These are phyloP conservation scores for Plasmodium vivax DNA, from an alignment of 169 alveolate genomes.

Conservation along the genomic window DNA sequence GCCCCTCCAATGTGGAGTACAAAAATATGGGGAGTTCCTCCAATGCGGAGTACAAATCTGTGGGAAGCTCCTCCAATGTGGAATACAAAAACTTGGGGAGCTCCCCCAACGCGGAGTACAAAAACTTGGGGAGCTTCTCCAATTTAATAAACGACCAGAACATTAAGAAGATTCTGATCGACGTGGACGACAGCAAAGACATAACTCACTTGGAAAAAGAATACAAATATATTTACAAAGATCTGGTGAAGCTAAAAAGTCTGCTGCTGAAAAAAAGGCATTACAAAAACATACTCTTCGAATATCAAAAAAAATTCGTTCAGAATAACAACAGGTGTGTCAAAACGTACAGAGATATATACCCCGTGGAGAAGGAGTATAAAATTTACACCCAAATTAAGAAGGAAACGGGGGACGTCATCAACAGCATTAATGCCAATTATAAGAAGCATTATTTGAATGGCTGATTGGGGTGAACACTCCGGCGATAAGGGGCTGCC, in stretches of 20 bases:
- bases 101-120: not conserved
- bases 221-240: constrained; percentile 57
- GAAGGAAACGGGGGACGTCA: constrained; percentile 54
- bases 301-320: constrained; percentile 60
- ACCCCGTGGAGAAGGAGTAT: constrained; percentile 74
- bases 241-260: constrained; percentile 60
- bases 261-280: constrained; percentile 51
- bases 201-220: constrained; percentile 63
- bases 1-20: constrained; percentile 12
- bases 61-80: constrained; percentile 43
- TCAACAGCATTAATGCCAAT: constrained; percentile 24
- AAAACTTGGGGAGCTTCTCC: constrained; percentile 63
- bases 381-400: constrained; percentile 69
- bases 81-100: not conserved
- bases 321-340: constrained; percentile 68
- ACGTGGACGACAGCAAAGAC: constrained; percentile 49
- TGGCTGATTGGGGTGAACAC: not conserved
- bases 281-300: constrained; percentile 63
- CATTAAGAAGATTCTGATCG: constrained; percentile 38
- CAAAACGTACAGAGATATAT: constrained; percentile 70
- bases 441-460: constrained; percentile 50
- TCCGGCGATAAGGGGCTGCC: not conserved
- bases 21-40: not conserved
- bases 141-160: constrained; percentile 34
- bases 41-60: constrained; percentile 1